phyloP scores from a whole-genome alignment of 2,329 filamentous ascomycete genomes.

The Sporothrix pseudoabietina region DNA sequence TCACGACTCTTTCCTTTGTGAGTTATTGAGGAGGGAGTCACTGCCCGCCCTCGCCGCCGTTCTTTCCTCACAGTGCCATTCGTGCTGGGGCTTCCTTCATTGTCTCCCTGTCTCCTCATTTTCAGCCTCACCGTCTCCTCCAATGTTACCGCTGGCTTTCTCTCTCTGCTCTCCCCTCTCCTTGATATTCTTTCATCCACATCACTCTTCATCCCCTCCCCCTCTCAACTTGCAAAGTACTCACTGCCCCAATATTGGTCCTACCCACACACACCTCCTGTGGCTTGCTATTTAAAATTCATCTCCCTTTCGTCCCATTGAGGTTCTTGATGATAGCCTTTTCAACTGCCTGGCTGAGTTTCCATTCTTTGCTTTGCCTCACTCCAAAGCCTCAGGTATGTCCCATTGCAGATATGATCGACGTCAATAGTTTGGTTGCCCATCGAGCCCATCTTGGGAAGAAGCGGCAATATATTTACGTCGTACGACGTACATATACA shows the following conservation, averaged over 20 bases:
- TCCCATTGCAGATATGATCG: background rate
- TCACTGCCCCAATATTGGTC: slow-evolving; percentile 22
- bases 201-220: background rate
- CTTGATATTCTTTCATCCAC: no score
- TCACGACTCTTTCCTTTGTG: background rate
- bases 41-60: background rate
- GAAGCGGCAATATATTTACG: background rate
- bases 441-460: background rate
- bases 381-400: background rate
- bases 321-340: background rate
- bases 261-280: slow-evolving; percentile 13
- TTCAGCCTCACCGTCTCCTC: slow-evolving; percentile 29
- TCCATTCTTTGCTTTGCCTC: background rate
- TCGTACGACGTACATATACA: no score
- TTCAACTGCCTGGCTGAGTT: background rate
- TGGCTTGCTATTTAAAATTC: slow-evolving; percentile 4
- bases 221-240: background rate
- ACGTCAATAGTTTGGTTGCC: background rate
- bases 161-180: background rate
- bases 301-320: background rate
- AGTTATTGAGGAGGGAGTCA: background rate
- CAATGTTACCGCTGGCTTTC: background rate
- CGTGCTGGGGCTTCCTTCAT: background rate
- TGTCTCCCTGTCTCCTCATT: background rate
- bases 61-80: background rate